These are phyloP conservation scores for Coemansia sp. DNA, from an alignment of 192 early-diverging fungal species.

Conservation along the genomic window DNA sequence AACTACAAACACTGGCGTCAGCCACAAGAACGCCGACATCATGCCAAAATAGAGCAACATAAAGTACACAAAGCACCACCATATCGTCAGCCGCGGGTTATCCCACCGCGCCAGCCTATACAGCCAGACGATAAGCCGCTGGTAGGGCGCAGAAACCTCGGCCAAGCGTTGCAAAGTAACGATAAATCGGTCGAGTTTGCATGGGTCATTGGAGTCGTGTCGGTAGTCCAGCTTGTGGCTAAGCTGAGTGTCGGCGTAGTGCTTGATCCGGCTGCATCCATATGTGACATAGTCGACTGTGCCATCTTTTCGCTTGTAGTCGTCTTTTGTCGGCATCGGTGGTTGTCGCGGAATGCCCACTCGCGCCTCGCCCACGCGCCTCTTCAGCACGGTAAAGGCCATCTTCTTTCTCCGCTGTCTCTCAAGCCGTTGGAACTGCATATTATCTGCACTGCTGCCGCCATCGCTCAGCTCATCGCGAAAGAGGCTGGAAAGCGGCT, in stretches of 20 bases:
- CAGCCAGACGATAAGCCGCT: constrained; percentile 55
- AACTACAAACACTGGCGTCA: constrained; percentile 51
- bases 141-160: constrained; percentile 56
- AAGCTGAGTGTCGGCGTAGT: constrained; percentile 52
- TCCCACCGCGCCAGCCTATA: constrained; percentile 56
- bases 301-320: constrained; percentile 36
- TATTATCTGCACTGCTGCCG: constrained; percentile 1
- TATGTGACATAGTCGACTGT: constrained; percentile 41
- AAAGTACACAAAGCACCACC: constrained; percentile 56
- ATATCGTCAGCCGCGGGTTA: constrained; percentile 40
- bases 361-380: constrained; percentile 47
- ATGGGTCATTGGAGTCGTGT: constrained; percentile 50
- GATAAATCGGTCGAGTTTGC: constrained; percentile 51
- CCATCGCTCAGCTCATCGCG: constrained; percentile 22
- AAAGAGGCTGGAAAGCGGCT: constrained; percentile 47
- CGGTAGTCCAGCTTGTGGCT: constrained; percentile 54
- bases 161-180: constrained; percentile 53
- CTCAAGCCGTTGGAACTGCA: constrained; percentile 1
- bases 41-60: constrained; percentile 44
- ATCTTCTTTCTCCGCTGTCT: constrained; percentile 41
- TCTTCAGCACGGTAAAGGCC: constrained; percentile 49
- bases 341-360: constrained; percentile 46
- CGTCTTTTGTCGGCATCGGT: constrained; percentile 22
- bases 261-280: constrained; percentile 30
- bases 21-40: constrained; percentile 37